phyloP scores from a whole-genome alignment of 140 eudicot genomes.

The Erigeron philadelphicus region DNA sequence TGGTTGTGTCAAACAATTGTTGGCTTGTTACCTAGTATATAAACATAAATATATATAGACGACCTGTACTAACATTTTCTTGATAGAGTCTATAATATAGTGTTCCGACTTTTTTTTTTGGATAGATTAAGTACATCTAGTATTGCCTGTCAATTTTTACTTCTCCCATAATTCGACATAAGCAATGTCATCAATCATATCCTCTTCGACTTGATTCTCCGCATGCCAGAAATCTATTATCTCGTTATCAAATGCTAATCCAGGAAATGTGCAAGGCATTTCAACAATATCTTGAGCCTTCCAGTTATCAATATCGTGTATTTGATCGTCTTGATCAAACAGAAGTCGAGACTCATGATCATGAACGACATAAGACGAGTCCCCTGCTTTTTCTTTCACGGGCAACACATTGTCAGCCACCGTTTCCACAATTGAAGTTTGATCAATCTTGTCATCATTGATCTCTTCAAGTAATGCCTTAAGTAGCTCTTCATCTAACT shows the following conservation, averaged over 20 bases:
- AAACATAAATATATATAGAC: no score
- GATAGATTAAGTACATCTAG: no score
- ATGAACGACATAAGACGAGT: not conserved
- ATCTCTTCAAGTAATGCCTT: conserved; percentile 28
- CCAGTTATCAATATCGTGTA: conserved; percentile 32
- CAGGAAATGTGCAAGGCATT: conserved; percentile 21
- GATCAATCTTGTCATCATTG: conserved; percentile 13
- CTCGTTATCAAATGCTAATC: conserved; percentile 27
- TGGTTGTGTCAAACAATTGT: no score
- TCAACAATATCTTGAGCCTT: conserved; percentile 21
- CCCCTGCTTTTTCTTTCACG: conserved; percentile 5
- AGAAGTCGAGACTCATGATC: conserved; percentile 16
- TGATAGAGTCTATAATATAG: no score
- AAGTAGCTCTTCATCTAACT: conserved; percentile 31
- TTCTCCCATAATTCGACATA: conserved; percentile 32
- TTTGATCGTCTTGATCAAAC: conserved; percentile 24
- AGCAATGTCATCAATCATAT: conserved; percentile 20
- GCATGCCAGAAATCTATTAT: conserved; percentile 25
- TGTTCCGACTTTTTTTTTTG: no score
- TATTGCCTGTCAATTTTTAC: conserved; percentile 2
- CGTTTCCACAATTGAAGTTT: conserved; percentile 18
- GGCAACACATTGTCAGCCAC: conserved; percentile 17
- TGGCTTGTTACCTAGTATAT: no score
- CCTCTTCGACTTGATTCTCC: conserved; percentile 24
- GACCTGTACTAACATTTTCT: no score